Evolutionary conservation across 805 yeast species (phyloP), one percentile per base, ranked within the genome.

Genomic region (Clavispora carvajalis): DNA sequence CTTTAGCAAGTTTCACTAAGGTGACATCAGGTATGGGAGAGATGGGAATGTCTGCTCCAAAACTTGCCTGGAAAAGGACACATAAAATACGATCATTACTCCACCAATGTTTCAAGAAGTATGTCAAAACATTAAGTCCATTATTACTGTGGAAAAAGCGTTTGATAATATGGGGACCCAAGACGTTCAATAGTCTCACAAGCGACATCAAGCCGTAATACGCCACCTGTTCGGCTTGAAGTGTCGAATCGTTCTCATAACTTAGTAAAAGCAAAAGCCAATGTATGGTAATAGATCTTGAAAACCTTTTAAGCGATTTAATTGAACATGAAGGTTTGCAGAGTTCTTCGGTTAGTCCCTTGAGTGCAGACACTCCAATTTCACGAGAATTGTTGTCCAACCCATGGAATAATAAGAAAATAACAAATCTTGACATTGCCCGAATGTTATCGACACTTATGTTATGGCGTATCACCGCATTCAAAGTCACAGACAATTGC

Each of bases 231-330:
- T 66, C 46, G 38, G 69, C 44, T 24, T 39, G 24, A 9, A 13
- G 41, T 24, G 39, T 44, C 26, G 49, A 38, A n/a, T 34, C 34
- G 18, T 39, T 31, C 17, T 40, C 67, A 38, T 48, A 58, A 21
- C 75, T 60, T 10, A 84, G 54, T 11, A 84, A 55, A 9, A 85
- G 60, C 8, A 85, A 52, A 3, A 76, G 63, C 84, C 90, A 81
- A 52, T 82, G 83, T 5, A 81, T 69, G 1, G 86, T 75, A 2
- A 85, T 67, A 0, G 82, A 66, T 34, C 79, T 71, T 2, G 69
- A 73, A 50, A 60, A 71, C 50, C 59, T 73, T 55, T 59, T 74
- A 56, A 65, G 60, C 34, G 56, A 60, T 42, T 65, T 68, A 5
- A 65, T 53, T 0, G 69, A 55, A 0, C 67, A 57, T 9, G 58